Evolutionary conservation across 306 rosid species (phyloP), one percentile per base, ranked within the genome.

Genomic region (Cicer judaicum): DNA sequence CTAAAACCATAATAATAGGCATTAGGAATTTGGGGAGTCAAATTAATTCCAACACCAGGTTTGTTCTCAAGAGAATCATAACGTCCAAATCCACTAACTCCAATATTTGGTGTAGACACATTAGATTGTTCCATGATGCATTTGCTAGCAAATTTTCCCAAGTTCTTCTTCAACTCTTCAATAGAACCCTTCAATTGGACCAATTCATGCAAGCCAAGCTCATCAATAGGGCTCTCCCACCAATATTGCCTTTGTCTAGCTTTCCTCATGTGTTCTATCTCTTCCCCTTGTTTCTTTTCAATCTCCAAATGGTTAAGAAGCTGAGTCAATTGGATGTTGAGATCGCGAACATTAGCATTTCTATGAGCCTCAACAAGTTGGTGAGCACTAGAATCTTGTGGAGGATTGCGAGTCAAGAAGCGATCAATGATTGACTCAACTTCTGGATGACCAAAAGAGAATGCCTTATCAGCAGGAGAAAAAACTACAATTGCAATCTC

Each of bases 391-490:
- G 44, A 68, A 7, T 70, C 70, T 0, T 60, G 74, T 1, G 63
- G 64, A 43, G 78, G 79, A 82, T 74, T 87, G 48, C 80, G 68
- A 0, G 65, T 34, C 8, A 84, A 47, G 47, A 79, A 85, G 1
- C 90, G 89, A 49, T 84, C 76, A 0, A 84, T 8, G 40, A 84
- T 79, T 19, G 96, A 85, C 10, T 85, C 91, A 2, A 90, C 88
- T 2, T 72, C 79, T 0, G 90, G 91, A n/a, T 90, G 93, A 5
- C 93, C 91, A 11, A 90, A 90, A 11, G 91, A 83, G 75, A 88
- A 90, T 10, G 89, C 90, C 68, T 90, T 90, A 0, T 84, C 80
- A 0, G 93, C 93, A 0, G 93, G 96, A 24, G 91, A 90, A 77
- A 90, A 90, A 15, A 84, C 93, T 2, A 90, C 69, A 1, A 90